A percentile compares a stretch with the other conserved stretches of the same genome.
Evolutionary conservation across 164 flowering plant genomes (phyloP).

Genomic region (Akebia trifoliata): DNA sequence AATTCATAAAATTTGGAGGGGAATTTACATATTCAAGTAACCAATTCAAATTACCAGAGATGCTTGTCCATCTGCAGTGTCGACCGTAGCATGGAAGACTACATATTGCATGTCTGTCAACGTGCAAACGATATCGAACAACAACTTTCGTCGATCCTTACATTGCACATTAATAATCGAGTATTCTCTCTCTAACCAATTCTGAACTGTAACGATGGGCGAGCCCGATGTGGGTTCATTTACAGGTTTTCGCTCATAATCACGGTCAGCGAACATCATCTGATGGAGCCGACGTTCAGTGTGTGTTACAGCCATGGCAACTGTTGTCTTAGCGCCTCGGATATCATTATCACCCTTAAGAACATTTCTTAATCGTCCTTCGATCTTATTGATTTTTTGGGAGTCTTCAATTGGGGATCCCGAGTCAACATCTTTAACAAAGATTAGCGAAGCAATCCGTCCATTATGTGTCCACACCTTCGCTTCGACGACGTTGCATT

Average conservation of each 20-base stretch:
- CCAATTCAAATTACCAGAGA: slow-evolving; percentile 17
- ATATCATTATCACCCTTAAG: slow-evolving; percentile 58
- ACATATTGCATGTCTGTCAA: slow-evolving; percentile 36
- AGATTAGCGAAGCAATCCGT: slow-evolving; percentile 82
- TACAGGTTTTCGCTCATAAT: slow-evolving; percentile 41
- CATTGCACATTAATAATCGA: slow-evolving; percentile 28
- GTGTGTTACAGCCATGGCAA: slow-evolving; percentile 51
- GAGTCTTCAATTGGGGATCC: slow-evolving; percentile 68
- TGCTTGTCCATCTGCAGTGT: slow-evolving; percentile 16
- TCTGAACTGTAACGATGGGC: slow-evolving; percentile 21
- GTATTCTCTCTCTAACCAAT: slow-evolving; percentile 29
- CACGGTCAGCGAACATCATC: slow-evolving; percentile 90
- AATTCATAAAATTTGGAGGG: slow-evolving; percentile 5
- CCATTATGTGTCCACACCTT: slow-evolving; percentile 95
- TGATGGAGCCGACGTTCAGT: slow-evolving; percentile 86
- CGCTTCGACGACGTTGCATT: slow-evolving; percentile 81
- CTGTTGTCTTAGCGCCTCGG: slow-evolving; percentile 51
- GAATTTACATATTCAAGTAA: slow-evolving; percentile 3
- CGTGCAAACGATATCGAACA: slow-evolving; percentile 29
- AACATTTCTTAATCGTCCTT: slow-evolving; percentile 62
- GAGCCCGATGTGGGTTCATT: neutral
- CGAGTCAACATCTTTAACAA: slow-evolving; percentile 63
- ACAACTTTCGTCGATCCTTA: slow-evolving; percentile 25
- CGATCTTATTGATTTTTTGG: slow-evolving; percentile 46
- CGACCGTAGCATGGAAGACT: slow-evolving; percentile 32